Evolutionary conservation across 179 eudicot genomes (phyloP), one percentile per base, ranked within the genome.

Genomic region (Beta macrorhiza): DNA sequence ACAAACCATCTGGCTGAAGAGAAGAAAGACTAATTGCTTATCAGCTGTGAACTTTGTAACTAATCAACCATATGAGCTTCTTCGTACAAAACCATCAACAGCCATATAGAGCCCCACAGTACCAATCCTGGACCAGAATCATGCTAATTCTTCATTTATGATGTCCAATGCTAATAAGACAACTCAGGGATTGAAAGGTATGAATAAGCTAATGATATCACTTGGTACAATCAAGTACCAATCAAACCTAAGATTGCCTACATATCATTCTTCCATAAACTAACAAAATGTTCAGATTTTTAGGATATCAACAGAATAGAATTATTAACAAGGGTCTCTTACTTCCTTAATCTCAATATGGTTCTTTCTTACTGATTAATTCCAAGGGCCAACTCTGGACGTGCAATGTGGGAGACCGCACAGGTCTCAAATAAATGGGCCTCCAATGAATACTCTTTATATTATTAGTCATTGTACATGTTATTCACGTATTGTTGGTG

Each of bases 71-170:
- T 63, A 63, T 63, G 15, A 63, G 14, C 32, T 11, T 63, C 32
- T 63, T 13, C 8, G 67, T 20, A 63, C 37, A 29, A 63, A 25
- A 63, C 67, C 37, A 49, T 49, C 52, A 49, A 49, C 52, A 49
- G 7, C 52, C 7, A 49, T 8, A 49, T 49, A 32, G 37, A 32
- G 37, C 37, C 37, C 2, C 37, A 32, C 29, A 61, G 65, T 19
- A 61, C 29, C 65, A 61, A 20, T 19, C 65, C 29, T 8, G 65
- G 10, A 61, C 25, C 65, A 8, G 7, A 49, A 6, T 5, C n/a
- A 61, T 64, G 63, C 74, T 61, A 45, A 7, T 62, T 29, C 16
- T n/a, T 80, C 82, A 59, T 16, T 62, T 51, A 45, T 61, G 53
- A n/a, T 72, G 62, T 72, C 81, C 8, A 78, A 7, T 13, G 37